Evolutionary conservation across 1,284 basidiomycete genomes (phyloP).

Genomic region (Pseudozyma sp.): DNA sequence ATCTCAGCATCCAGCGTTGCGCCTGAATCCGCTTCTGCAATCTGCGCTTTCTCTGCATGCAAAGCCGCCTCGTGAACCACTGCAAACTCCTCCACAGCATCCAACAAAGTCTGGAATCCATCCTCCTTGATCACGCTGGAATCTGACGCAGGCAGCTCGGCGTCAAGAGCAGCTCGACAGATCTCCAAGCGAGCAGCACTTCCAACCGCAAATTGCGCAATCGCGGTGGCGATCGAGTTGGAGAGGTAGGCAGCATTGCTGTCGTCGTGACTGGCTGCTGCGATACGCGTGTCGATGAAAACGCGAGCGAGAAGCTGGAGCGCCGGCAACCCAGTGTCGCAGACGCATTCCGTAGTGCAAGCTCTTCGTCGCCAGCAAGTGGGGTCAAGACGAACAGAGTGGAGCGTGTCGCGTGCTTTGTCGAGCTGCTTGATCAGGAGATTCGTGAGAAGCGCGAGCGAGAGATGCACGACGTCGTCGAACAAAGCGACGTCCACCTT

Average conservation of each 20-base stretch:
- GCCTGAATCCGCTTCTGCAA: slow-evolving; percentile 86
- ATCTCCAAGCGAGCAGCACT: slow-evolving; percentile 2
- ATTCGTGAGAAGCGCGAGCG: slow-evolving; percentile 45
- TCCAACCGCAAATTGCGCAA: slow-evolving; percentile 46
- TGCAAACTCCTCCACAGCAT: slow-evolving; percentile 49
- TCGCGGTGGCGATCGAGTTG: slow-evolving; percentile 49
- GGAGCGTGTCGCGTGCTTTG: slow-evolving; percentile 28
- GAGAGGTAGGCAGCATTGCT: slow-evolving; percentile 44
- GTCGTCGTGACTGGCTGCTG: slow-evolving; percentile 28
- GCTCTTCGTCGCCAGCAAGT: slow-evolving; percentile 26
- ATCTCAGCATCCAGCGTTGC: slow-evolving; percentile 77
- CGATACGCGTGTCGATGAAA: slow-evolving; percentile 31
- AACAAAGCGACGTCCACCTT: slow-evolving; percentile 14
- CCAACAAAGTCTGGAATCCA: slow-evolving; percentile 29
- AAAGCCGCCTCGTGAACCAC: slow-evolving; percentile 33
- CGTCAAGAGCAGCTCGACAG: slow-evolving; percentile 21
- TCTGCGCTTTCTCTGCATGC: slow-evolving; percentile 9
- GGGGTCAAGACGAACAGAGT: slow-evolving; percentile 11
- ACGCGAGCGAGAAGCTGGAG: slow-evolving; percentile 28
- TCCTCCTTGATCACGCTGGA: slow-evolving; percentile 5
- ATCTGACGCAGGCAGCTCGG: slow-evolving; percentile 1
- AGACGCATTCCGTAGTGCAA: slow-evolving; percentile 16
- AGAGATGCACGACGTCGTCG: slow-evolving; percentile 46
- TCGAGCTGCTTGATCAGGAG: slow-evolving; percentile 45
- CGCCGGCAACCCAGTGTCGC: slow-evolving; percentile 12